Evolutionary conservation across 345 rosid species (phyloP), one percentile per base, ranked within the genome.

Genomic region (Balakata baccata): DNA sequence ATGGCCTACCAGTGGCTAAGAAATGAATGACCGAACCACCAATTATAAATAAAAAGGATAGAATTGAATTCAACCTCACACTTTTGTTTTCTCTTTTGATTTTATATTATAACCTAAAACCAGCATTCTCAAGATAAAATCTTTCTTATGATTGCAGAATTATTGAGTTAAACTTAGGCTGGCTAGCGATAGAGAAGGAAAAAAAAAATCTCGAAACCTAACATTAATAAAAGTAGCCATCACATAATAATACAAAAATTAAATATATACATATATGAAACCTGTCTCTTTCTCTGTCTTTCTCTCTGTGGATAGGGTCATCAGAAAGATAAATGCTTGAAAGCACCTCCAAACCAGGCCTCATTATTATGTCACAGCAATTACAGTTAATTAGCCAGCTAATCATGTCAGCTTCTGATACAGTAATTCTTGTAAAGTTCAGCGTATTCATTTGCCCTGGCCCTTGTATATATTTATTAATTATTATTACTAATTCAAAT

Each of bases 21-120:
- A 79, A 29, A 79, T 81, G 79, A 34, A 77, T 84, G 89, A 83
- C 81, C 83, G 72, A 81, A 82, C 88, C 18, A 83, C 86, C 71
- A 71, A 65, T 66, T 29, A 29, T 29, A 29, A 70, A 54, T 56
- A 23, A 18, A 18, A 47, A 41, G 16, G 11, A 41, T 71, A 41
- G 11, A 3, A 67, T 25, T 0, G 38, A 67, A 52, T 37, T 9
- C 65, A 61, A 3, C n/a, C 20, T 29, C 47, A 43, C 47, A 10
- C 1, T 6, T 2, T 14, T 39, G 25, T 62, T 5, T 29, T 11
- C 12, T 12, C 8, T 4, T 13, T 6, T 52, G 6, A 0, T 52
- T 13, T 18, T 12, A 29, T 29, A 29, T 29, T 29, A 29, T 1
- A 29, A 29, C 34, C 34, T 29, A 29, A 29, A 29, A 29, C 34